Evolutionary conservation across 148 eudicot species (phyloP), one percentile per base, ranked within the genome.

Genomic region (Chenopodium berlandieri): DNA sequence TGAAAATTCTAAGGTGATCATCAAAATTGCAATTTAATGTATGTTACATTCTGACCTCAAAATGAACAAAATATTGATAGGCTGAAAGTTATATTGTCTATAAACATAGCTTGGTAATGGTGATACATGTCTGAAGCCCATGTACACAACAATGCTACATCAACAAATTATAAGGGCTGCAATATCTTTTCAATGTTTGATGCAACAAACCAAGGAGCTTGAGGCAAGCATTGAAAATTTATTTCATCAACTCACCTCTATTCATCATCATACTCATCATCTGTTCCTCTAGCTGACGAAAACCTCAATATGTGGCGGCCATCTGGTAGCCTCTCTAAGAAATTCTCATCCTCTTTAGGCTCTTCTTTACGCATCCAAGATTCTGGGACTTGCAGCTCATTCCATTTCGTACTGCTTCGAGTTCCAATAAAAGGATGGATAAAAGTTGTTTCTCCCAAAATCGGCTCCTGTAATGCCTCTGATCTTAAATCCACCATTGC

Each of bases 341-440:
- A 58, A 58, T 19, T 50, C n/a, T 6, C 63, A 58, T 20, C 19
- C 4, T 77, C 14, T 69, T 69, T 16, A 69, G 47, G 73, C 47
- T 69, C 73, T 69, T 69, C 44, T 69, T 14, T 14, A 34, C 73
- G 10, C 44, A 44, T 62, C 71, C 70, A 60, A 13, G 67, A 19
- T 71, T 80, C 27, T 2, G 68, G 77, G 30, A 60, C 60, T 50
- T 46, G 65, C 23, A 64, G 30, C 23, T 73, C 83, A 31, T 81
- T 64, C 83, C 83, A 75, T 52, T 31, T 52, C 17, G 54, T 75
- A 22, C 31, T 52, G 34, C 20, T 46, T 11, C 11, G 44, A 46
- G 23, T 75, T 52, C 54, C 40, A 19, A 22, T 48, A n/a, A 27
- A 22, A 2, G 31, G 76, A 1, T 72, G 56, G 46, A 44, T 20